These are phyloP conservation scores for Leishmania braziliensis DNA, from an alignment of 208 protist species.

Conservation along the genomic window DNA sequence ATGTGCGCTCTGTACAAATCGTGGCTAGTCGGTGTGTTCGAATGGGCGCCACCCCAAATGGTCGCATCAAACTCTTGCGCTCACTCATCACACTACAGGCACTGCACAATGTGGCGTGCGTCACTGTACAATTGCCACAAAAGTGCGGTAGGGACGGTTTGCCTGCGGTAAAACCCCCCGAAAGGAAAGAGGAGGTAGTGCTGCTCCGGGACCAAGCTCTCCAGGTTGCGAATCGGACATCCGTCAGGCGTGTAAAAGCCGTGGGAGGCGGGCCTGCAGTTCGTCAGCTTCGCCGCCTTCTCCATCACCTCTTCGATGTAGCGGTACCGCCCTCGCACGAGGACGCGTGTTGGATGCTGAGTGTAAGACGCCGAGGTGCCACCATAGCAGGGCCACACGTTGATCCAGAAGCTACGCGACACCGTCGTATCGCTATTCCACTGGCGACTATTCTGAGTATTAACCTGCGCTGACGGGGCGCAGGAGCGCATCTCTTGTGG, in stretches of 20 bases:
- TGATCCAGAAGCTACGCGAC: conserved; percentile 27
- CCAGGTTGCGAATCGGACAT: conserved; percentile 5
- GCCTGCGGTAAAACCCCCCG: conserved; percentile 24
- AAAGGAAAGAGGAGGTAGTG: conserved; percentile 34
- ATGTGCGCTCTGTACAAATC: background rate
- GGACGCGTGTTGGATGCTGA: conserved; percentile 15
- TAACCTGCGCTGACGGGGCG: background rate
- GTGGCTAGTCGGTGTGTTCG: background rate
- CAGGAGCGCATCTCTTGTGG: background rate
- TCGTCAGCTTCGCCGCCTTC: conserved; percentile 15
- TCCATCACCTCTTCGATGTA: conserved; percentile 30
- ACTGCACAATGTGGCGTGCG: conserved; percentile 13
- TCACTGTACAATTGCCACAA: conserved; percentile 27
- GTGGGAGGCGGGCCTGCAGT: conserved; percentile 16
- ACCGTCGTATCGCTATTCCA: background rate
- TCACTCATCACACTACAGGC: background rate
- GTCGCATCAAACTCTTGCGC: background rate
- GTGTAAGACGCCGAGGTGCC: background rate
- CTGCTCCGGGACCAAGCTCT: conserved; percentile 12
- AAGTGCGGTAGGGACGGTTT: conserved; percentile 27
- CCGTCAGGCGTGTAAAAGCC: conserved; percentile 33
- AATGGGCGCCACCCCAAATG: background rate
- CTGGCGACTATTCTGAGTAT: background rate
- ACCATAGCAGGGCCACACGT: conserved; percentile 33
- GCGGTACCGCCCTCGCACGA: conserved; percentile 21